Evolutionary conservation across 805 yeast genomes (phyloP), one percentile per base, ranked within the genome.

Genomic region (Lipomyces yamanashiensis): DNA sequence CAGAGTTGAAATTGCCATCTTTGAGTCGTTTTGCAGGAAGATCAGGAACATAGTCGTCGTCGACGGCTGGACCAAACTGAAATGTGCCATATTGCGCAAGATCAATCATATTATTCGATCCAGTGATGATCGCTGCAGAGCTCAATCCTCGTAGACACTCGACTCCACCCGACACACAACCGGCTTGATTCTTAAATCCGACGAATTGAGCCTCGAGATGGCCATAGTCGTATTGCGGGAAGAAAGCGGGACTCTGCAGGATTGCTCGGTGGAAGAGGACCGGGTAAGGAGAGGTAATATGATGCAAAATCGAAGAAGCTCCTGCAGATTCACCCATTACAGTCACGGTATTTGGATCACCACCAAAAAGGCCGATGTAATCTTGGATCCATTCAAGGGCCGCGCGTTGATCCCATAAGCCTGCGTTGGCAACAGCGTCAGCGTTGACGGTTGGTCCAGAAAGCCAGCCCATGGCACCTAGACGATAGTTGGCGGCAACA

Each of bases 261-360:
- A 66, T 66, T 3, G 68, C 68, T 10, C 62, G 62, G 5, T 39
- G 37, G 47, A 66, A 66, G 43, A 15, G 63, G 7, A 48, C 54
- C 53, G 71, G 8, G 54, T 75, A 54, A 71, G 65, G 54, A 71
- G 17, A 51, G 54, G 41, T 63, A 56, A 49, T 73, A 74, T 28
- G 77, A 73, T 64, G 76, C 63, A 54, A 58, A 65, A 57, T 74
- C 71, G 77, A 78, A 56, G 63, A 79, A 34, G 37, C 79, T 40
- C 81, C 81, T 7, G 81, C 80, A 47, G 74, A 67, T 62, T 75
- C 76, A 7, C 81, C 81, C 66, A 74, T 71, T 12, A 78, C 66
- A 1, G 79, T 76, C 21, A 78, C 73, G 58, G 65, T 67, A 40
- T 71, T 63, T 0, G 76, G 73, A 61, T 78, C 71, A 37, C 81